These are phyloP conservation scores for Talaromyces sp. DNA, from an alignment of 2,329 filamentous ascomycete species.

Conservation along the genomic window DNA sequence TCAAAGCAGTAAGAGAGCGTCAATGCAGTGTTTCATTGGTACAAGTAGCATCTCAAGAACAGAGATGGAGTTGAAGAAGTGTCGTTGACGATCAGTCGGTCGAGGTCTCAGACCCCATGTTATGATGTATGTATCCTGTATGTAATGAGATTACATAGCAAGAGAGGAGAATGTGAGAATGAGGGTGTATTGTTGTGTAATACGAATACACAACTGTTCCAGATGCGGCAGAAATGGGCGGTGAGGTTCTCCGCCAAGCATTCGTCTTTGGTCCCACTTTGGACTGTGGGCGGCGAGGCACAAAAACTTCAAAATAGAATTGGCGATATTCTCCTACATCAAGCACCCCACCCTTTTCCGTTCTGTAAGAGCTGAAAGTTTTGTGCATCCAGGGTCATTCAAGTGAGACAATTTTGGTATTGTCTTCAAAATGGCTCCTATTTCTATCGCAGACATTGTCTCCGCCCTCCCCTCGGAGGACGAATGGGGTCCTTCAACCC, in stretches of 20 bases:
- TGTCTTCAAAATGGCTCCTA: constrained; percentile 47
- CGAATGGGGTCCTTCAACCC: constrained; percentile 82
- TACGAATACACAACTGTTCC: neutral
- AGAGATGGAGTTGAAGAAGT: neutral
- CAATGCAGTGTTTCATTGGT: neutral
- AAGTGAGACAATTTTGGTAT: neutral
- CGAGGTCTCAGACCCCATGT: constrained; percentile 3
- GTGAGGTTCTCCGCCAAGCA: constrained; percentile 10
- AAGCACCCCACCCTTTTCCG: constrained; percentile 4
- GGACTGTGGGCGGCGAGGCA: constrained; percentile 16
- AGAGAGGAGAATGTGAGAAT: too few relatives aligned
- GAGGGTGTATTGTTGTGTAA: neutral
- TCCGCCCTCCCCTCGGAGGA: constrained; percentile 70
- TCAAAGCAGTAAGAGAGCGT: neutral
- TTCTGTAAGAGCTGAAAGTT: neutral
- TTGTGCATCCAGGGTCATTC: neutral
- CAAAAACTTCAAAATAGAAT: constrained; percentile 21
- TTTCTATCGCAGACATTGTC: constrained; percentile 65
- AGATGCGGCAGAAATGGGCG: constrained; percentile 15
- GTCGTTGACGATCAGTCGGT: neutral
- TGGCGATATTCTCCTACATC: constrained; percentile 11
- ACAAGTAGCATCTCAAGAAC: neutral
- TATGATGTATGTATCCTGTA: constrained; percentile 5
- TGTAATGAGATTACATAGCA: constrained; percentile 12
- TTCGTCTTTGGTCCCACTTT: constrained; percentile 15